Percentiles rank a stretch among this genome's conserved stretches.
These are phyloP conservation scores for Vigna nakashimae DNA, from an alignment of 306 rosid species.

Conservation along the genomic window DNA sequence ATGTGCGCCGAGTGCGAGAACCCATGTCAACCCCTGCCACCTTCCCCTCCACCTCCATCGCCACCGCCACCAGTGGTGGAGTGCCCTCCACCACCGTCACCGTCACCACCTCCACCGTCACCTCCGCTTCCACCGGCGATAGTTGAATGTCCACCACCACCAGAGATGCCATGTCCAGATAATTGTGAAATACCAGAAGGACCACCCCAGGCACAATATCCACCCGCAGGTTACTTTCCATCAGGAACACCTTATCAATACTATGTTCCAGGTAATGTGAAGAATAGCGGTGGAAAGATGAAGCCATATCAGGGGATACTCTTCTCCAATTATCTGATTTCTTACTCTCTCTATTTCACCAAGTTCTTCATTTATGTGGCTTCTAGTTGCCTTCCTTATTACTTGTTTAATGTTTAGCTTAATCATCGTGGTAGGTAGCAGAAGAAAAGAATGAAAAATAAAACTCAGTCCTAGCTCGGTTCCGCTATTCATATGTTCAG, in stretches of 20 bases:
- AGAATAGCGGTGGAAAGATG: slow-evolving; percentile 25
- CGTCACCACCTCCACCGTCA: slow-evolving; percentile 40
- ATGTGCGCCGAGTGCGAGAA: slow-evolving; percentile 67
- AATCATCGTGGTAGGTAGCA: too few species aligned
- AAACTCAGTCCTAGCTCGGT: too few species aligned
- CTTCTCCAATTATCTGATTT: neutral
- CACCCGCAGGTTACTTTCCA: slow-evolving; percentile 21
- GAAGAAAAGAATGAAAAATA: too few species aligned
- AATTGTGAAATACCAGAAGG: slow-evolving; percentile 36
- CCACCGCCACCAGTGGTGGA: slow-evolving; percentile 56
- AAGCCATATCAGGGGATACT: slow-evolving; percentile 11
- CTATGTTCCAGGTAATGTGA: slow-evolving; percentile 20
- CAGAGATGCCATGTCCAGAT: slow-evolving; percentile 39
- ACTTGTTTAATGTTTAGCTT: slow-evolving; percentile 9
- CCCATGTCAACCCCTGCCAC: slow-evolving; percentile 58
- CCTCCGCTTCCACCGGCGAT: slow-evolving; percentile 38
- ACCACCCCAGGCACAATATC: neutral
- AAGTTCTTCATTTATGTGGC: slow-evolving; percentile 20
- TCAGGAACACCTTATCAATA: slow-evolving; percentile 38
- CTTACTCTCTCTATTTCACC: slow-evolving; percentile 7
- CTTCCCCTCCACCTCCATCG: slow-evolving; percentile 61
- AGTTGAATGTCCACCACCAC: slow-evolving; percentile 60
- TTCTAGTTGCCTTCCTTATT: slow-evolving; percentile 32
- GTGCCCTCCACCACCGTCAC: slow-evolving; percentile 53
- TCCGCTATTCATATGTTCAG: too few species aligned